Conservation (phyloP, 164 flowering plant species). For the Warburgia ugandensis region DNA sequence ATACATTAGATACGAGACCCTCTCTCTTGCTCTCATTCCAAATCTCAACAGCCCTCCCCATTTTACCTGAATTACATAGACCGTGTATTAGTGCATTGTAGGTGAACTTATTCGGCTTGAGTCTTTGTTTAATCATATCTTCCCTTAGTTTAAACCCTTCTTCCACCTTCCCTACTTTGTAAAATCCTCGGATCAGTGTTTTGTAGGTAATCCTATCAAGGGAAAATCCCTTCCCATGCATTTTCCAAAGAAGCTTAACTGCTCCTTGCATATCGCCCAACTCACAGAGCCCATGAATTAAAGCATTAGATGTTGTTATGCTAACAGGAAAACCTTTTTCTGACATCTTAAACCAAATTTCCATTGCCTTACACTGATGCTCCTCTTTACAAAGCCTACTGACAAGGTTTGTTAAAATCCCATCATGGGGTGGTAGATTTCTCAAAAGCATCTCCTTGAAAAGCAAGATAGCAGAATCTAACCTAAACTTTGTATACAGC, state of each 20-base stretch:
- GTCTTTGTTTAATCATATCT: slow-evolving; percentile 47
- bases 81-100: slow-evolving; percentile 53
- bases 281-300: slow-evolving; percentile 55
- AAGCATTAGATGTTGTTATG: slow-evolving; percentile 59
- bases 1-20: slow-evolving; percentile 38
- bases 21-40: slow-evolving; percentile 43
- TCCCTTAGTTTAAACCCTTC: slow-evolving; percentile 50
- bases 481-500: slow-evolving; percentile 33
- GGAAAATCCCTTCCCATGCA: slow-evolving; percentile 38
- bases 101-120: slow-evolving; percentile 46
- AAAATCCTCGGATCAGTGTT: slow-evolving; percentile 42
- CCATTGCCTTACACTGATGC: slow-evolving; percentile 38
- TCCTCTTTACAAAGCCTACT: slow-evolving; percentile 41
- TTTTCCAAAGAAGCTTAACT: slow-evolving; percentile 34
- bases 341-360: slow-evolving; percentile 48
- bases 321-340: slow-evolving; percentile 47
- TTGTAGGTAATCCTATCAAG: slow-evolving; percentile 54
- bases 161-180: slow-evolving; percentile 48
- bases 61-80: slow-evolving; percentile 32
- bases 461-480: slow-evolving; percentile 42
- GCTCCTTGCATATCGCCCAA: slow-evolving; percentile 44
- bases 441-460: slow-evolving; percentile 48
- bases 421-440: slow-evolving; percentile 48
- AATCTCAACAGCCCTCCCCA: slow-evolving; percentile 50
- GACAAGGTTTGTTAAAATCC: slow-evolving; percentile 41